Evolutionary conservation across 441 rosid genomes (phyloP), one percentile per base, ranked within the genome.

Genomic region (Mallotus repandus): DNA sequence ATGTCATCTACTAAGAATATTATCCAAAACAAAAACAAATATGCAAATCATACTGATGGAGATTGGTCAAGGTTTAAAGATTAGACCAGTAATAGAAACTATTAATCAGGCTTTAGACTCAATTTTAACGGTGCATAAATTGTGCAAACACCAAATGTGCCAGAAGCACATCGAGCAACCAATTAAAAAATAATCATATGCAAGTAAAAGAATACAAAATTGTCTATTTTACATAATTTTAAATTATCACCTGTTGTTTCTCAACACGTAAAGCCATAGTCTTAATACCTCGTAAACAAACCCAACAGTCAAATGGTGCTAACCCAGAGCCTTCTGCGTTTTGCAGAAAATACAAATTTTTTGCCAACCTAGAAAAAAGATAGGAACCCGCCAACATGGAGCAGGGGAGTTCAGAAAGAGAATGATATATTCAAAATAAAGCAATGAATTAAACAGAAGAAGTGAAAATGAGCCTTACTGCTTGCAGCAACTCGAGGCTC

Each of bases 281-380:
- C 84, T 93, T 95, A 74, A 93, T 86, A 68, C 99, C 99, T 73
- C 97, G 84, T 70, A 95, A 81, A 75, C 99, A 95, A 71, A 91
- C 76, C 99, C 99, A 95, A 76, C 99, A 93, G 79, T 95, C 99
- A 68, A 93, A 93, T 57, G 99, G 99, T 71, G 98, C 89, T 78
- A 95, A 81, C 55, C 97, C 99, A 76, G 98, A 85, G 78, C 99
- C 99, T 80, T 87, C 98, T 7, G 97, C 93, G 78, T 93, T 95
- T 87, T 95, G 97, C 45, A 95, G 90, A 85, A 93, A 91, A 87
- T 90, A 88, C 81, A 95, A 63, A 66, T 85, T 88, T 79, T 83
- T 86, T 68, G 89, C 98, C 87, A 95, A 86, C 73, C 99, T 73
- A 22, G 14, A 65, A 10, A 69, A 10, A 58, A 60, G 7, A 49